phyloP scores from a whole-genome alignment of 1,139 yeast species.

The Diutina ranongensis region DNA sequence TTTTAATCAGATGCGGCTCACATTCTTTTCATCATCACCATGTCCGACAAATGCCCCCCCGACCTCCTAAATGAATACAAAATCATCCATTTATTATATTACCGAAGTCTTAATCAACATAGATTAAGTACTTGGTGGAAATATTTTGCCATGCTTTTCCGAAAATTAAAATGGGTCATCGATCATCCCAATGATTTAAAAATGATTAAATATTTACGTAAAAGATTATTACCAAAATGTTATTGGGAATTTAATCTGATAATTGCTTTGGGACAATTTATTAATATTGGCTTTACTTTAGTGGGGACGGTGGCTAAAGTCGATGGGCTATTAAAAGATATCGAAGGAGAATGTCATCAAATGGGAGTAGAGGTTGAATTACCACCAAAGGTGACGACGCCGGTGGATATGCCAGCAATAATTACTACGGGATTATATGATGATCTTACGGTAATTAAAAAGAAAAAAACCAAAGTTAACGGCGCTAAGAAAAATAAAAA shows the following conservation, averaged over 20 bases:
- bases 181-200: conserved; percentile 13
- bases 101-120: conserved; percentile 70
- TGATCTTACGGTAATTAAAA: conserved; percentile 7
- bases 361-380: background rate
- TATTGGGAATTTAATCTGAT: conserved; percentile 57
- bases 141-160: conserved; percentile 48
- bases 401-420: too few relatives aligned
- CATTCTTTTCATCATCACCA: background rate
- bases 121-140: conserved; percentile 71
- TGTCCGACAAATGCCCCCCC: background rate
- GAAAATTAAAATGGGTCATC: conserved; percentile 37
- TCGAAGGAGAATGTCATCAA: conserved; percentile 7
- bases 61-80: conserved; percentile 10
- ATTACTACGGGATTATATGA: too few relatives aligned
- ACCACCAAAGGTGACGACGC: conserved; percentile 9
- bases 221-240: conserved; percentile 34
- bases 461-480: conserved; percentile 14
- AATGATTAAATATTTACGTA: conserved; percentile 20
- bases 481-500: conserved; percentile 34
- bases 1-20: too few relatives aligned
- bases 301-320: conserved; percentile 47
- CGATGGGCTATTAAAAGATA: conserved; percentile 19
- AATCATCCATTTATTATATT: conserved; percentile 50
- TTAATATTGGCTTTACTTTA: conserved; percentile 61
- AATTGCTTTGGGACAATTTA: conserved; percentile 67